Conservation (phyloP, 2,329 filamentous ascomycete species). For the Venturia aucupariae region DNA sequence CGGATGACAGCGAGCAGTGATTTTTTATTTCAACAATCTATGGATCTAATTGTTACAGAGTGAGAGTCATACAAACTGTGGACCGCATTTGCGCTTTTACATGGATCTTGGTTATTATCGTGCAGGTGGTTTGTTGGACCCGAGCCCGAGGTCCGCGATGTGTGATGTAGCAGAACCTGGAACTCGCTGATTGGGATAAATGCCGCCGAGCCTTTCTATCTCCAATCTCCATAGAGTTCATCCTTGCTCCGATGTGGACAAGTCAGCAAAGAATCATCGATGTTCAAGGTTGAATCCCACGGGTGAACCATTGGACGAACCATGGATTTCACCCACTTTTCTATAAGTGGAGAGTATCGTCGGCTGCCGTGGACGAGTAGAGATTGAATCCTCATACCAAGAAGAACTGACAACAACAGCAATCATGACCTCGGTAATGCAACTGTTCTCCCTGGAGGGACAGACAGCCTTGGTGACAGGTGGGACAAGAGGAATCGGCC, state of each 20-base stretch:
- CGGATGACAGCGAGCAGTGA: background rate
- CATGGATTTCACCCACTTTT: background rate
- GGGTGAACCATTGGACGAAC: background rate
- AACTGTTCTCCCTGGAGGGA: conserved; percentile 41
- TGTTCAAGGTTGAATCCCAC: background rate
- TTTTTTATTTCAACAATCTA: background rate
- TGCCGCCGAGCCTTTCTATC: background rate
- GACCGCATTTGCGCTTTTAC: background rate
- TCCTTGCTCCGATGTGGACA: background rate
- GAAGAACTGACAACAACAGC: background rate
- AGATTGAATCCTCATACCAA: background rate
- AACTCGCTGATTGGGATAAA: background rate
- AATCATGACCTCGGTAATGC: conserved; percentile 28
- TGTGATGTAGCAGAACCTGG: background rate
- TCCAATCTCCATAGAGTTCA: background rate
- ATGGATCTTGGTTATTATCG: background rate
- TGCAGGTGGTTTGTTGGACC: background rate
- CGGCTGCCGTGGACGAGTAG: background rate
- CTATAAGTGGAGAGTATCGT: background rate
- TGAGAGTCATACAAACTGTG: background rate
- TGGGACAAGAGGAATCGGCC: conserved; percentile 42
- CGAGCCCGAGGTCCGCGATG: background rate
- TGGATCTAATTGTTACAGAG: background rate
- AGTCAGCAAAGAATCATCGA: background rate
- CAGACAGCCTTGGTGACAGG: conserved; percentile 42